These are phyloP conservation scores for Dipteronia sinensis DNA, from an alignment of 345 rosid genomes.

Conservation along the genomic window DNA sequence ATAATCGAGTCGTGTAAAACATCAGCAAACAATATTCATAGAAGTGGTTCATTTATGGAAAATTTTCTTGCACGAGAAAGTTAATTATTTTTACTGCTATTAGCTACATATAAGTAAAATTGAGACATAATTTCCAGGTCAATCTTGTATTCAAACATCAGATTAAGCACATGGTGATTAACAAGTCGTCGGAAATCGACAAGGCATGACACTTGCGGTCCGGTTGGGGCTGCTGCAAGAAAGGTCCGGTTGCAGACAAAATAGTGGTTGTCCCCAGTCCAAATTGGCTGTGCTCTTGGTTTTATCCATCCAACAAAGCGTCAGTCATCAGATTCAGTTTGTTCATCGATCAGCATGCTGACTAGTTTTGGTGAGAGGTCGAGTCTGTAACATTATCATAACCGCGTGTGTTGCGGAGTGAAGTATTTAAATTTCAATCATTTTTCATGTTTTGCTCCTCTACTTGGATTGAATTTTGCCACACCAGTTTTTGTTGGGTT, in stretches of 20 bases:
- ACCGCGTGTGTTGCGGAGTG: not conserved
- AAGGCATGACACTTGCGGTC: slow-evolving; percentile 8
- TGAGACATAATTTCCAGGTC: not conserved
- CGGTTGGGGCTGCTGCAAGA: not conserved
- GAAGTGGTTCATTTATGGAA: too few relatives aligned
- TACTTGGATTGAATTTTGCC: not conserved
- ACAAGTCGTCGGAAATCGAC: slow-evolving; percentile 19
- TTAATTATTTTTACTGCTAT: too few relatives aligned
- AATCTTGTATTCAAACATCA: not conserved
- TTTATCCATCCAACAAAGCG: slow-evolving; percentile 40
- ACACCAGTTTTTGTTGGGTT: not conserved
- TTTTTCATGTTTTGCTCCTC: not conserved
- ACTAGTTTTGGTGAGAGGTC: not conserved
- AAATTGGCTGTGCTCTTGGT: slow-evolving; percentile 20
- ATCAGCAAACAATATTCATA: too few relatives aligned
- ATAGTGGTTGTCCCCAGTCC: slow-evolving; percentile 19
- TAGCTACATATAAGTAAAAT: too few relatives aligned
- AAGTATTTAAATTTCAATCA: not conserved
- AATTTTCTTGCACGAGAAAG: too few relatives aligned
- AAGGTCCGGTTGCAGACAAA: slow-evolving; percentile 25
- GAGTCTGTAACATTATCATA: not conserved
- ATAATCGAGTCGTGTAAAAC: not conserved
- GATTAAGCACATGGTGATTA: slow-evolving; percentile 24
- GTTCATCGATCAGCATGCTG: not conserved
- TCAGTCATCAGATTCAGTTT: slow-evolving; percentile 21